Evolutionary conservation across 108 stramenopile genomes (phyloP).

Genomic region (Cylindrotheca fusiformis): DNA sequence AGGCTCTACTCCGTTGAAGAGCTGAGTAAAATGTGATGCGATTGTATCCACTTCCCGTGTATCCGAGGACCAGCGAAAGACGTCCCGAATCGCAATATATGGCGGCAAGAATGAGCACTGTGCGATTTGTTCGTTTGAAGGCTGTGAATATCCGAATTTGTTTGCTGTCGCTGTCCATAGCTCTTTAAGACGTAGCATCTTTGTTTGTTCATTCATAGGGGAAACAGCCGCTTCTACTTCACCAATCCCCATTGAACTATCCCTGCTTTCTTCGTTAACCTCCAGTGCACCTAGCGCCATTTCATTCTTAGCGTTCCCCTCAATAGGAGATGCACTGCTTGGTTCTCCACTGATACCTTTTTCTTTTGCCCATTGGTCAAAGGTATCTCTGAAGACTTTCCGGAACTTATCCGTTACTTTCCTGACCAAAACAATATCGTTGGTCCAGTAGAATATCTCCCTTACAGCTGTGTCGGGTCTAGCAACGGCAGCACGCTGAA

Average conservation of each 20-base stretch:
- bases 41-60: slow-evolving; percentile 42
- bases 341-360: slow-evolving; percentile 19
- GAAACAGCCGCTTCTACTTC: slow-evolving; percentile 1
- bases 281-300: slow-evolving; percentile 23
- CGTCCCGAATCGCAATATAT: slow-evolving; percentile 48
- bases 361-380: slow-evolving; percentile 51
- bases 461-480: slow-evolving; percentile 60
- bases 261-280: slow-evolving; percentile 7
- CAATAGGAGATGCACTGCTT: too few species aligned
- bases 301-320: slow-evolving; percentile 4
- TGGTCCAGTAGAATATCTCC: slow-evolving; percentile 61
- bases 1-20: slow-evolving; percentile 7
- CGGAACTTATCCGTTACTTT: slow-evolving; percentile 40
- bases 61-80: slow-evolving; percentile 58
- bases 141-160: slow-evolving; percentile 28
- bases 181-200: slow-evolving; percentile 25
- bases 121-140: slow-evolving; percentile 49
- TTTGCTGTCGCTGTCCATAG: slow-evolving; percentile 58
- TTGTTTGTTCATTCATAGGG: slow-evolving; percentile 38
- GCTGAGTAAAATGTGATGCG: slow-evolving; percentile 21
- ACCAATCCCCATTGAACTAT: neutral
- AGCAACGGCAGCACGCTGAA: slow-evolving; percentile 51
- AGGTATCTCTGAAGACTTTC: slow-evolving; percentile 44
- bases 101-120: slow-evolving; percentile 33
- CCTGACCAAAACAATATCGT: slow-evolving; percentile 40